Percentiles rank a stretch among this genome's conserved stretches.
phyloP scores from a whole-genome alignment of 179 eudicot genomes.

The Corrigiola litoralis region DNA sequence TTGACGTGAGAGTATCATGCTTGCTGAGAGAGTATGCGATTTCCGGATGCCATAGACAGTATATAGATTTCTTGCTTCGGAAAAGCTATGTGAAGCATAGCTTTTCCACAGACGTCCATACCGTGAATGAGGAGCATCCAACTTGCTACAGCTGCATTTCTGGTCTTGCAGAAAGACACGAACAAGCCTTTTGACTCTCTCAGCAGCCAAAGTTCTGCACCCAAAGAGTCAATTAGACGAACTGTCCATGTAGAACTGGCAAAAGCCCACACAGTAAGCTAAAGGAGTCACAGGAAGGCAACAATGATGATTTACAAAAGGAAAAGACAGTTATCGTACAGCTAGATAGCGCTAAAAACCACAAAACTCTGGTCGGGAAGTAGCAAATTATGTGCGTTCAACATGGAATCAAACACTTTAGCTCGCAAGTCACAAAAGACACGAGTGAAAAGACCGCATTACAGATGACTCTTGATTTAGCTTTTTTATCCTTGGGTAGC shows the following conservation, averaged over 20 bases:
- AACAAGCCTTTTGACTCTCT: constrained; percentile 42
- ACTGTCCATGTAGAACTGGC: not conserved
- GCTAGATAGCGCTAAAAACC: not conserved
- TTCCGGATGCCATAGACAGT: constrained; percentile 27
- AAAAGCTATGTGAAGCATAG: constrained; percentile 22
- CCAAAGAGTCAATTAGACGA: constrained; percentile 1
- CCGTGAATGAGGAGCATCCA: constrained; percentile 26
- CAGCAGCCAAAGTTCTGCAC: constrained; percentile 53
- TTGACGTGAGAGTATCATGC: constrained; percentile 30
- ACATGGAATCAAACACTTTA: not conserved
- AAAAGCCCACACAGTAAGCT: not conserved
- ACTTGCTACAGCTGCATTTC: constrained; percentile 24
- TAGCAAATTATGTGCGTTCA: not conserved
- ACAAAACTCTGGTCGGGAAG: not conserved
- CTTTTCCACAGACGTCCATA: constrained; percentile 22
- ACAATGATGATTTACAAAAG: not conserved
- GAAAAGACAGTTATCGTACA: too few species aligned
- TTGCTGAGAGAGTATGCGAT: constrained; percentile 34
- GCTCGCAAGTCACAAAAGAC: not conserved
- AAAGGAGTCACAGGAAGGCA: not conserved
- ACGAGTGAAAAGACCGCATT: too few species aligned
- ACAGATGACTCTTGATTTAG: too few species aligned
- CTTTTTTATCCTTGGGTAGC: too few species aligned
- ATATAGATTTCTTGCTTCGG: constrained; percentile 27
- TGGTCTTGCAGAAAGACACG: constrained; percentile 33